Conservation (phyloP, 1,139 yeast species). For the Suhomyces kunorum region DNA sequence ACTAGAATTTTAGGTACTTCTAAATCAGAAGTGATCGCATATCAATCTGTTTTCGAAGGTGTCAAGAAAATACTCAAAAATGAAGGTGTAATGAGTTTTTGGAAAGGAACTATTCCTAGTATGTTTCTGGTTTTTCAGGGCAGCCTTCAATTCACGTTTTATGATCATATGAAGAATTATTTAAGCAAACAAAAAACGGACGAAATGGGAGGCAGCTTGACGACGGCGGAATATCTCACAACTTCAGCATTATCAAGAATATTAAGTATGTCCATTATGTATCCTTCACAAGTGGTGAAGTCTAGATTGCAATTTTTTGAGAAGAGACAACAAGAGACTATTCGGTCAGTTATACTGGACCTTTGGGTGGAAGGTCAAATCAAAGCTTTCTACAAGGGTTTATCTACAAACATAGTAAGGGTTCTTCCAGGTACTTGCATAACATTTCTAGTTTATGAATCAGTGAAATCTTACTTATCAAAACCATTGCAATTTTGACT, state of each 20-base stretch:
- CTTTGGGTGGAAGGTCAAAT: constrained; percentile 50
- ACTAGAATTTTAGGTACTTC: constrained; percentile 77
- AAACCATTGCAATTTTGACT: not conserved
- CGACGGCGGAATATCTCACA: constrained; percentile 57
- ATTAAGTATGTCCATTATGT: constrained; percentile 65
- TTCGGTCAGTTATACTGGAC: constrained; percentile 24
- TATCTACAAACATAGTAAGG: constrained; percentile 57
- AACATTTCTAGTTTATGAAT: constrained; percentile 68
- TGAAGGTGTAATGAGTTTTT: constrained; percentile 74
- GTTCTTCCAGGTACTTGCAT: constrained; percentile 77
- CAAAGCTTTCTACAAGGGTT: constrained; percentile 75
- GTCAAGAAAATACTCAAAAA: constrained; percentile 45
- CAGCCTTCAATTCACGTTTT: constrained; percentile 81
- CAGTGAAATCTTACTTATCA: constrained; percentile 23
- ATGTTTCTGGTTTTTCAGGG: constrained; percentile 85
- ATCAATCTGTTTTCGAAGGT: constrained; percentile 60
- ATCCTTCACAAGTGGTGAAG: constrained; percentile 83
- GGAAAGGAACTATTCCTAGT: constrained; percentile 84
- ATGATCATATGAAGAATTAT: constrained; percentile 65
- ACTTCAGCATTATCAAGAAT: constrained; percentile 73
- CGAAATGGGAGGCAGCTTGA: constrained; percentile 26
- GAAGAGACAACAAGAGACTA: constrained; percentile 18
- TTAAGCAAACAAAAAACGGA: constrained; percentile 15
- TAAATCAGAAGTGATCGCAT: constrained; percentile 48
- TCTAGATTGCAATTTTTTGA: constrained; percentile 69